Conservation (phyloP, 2,329 filamentous ascomycete genomes). For the Xylariaceae sp. region DNA sequence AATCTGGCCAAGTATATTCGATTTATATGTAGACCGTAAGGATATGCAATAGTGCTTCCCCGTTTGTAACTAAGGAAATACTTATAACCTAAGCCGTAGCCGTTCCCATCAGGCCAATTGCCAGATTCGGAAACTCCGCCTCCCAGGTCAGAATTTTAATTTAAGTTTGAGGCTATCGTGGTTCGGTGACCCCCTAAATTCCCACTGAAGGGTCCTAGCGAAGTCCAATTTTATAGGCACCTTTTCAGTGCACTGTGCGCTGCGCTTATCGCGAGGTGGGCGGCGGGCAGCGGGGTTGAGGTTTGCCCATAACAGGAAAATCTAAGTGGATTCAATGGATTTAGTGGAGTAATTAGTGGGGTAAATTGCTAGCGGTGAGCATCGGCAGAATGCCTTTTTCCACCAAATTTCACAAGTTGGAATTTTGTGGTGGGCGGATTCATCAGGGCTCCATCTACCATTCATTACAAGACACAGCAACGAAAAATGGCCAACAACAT, state of each 20-base stretch:
- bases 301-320: slow-evolving; percentile 7
- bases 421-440: background rate
- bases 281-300: too few species aligned
- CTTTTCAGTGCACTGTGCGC: slow-evolving; percentile 3
- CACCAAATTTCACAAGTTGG: background rate
- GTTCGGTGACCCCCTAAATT: background rate
- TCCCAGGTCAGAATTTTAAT: background rate
- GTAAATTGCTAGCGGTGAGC: slow-evolving; percentile 27
- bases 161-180: slow-evolving; percentile 18
- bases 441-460: slow-evolving; percentile 9
- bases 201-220: slow-evolving; percentile 13
- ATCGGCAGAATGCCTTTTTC: slow-evolving; percentile 30
- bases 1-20: background rate
- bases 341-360: slow-evolving; percentile 22
- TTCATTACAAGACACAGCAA: slow-evolving; percentile 10
- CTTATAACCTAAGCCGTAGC: background rate
- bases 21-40: background rate
- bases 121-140: slow-evolving; percentile 28
- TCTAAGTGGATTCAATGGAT: slow-evolving; percentile 3
- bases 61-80: background rate
- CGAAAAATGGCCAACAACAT: slow-evolving; percentile 36
- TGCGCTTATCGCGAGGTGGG: slow-evolving; percentile 23
- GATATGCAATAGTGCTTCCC: background rate
- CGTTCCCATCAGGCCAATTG: background rate
- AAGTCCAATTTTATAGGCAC: slow-evolving; percentile 13